Evolutionary conservation across 2,329 filamentous ascomycete species (phyloP).

Genomic region (Verticillium albo-atrum): DNA sequence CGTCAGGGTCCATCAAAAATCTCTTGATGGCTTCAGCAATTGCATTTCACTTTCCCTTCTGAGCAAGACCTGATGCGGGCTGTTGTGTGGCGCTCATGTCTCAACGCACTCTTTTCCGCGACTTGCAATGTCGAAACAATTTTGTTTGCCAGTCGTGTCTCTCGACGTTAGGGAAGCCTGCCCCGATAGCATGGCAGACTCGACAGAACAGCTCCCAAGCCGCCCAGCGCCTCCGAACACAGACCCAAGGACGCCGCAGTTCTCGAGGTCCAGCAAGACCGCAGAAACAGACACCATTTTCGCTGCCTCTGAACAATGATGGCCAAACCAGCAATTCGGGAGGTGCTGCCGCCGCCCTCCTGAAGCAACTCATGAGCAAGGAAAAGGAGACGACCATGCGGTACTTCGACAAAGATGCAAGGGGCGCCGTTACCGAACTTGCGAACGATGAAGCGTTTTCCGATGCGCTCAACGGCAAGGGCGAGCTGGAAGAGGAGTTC

Average conservation of each 20-base stretch:
- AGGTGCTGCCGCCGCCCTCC: conserved; percentile 13
- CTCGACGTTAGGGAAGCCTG: conserved; percentile 20
- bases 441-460: conserved; percentile 33
- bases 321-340: background rate
- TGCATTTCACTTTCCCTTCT: background rate
- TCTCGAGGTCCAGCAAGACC: conserved; percentile 13
- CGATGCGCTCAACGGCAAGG: conserved; percentile 27
- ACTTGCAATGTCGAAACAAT: conserved; percentile 27
- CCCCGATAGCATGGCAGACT: conserved; percentile 20
- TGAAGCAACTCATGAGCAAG: conserved; percentile 11
- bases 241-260: conserved; percentile 1
- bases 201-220: conserved; percentile 26
- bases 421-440: conserved; percentile 32
- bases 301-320: background rate
- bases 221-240: conserved; percentile 3
- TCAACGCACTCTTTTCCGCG: conserved; percentile 20
- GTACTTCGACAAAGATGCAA: conserved; percentile 43
- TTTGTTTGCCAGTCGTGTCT: conserved; percentile 34
- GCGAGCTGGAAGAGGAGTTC: conserved; percentile 21
- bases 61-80: background rate
- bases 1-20: conserved; percentile 11
- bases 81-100: conserved; percentile 9
- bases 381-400: conserved; percentile 24
- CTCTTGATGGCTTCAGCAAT: conserved; percentile 1
- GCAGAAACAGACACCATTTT: background rate